Evolutionary conservation across 495 filamentous ascomycete species (phyloP).

Genomic region (Beverwykella pulmonaria): DNA sequence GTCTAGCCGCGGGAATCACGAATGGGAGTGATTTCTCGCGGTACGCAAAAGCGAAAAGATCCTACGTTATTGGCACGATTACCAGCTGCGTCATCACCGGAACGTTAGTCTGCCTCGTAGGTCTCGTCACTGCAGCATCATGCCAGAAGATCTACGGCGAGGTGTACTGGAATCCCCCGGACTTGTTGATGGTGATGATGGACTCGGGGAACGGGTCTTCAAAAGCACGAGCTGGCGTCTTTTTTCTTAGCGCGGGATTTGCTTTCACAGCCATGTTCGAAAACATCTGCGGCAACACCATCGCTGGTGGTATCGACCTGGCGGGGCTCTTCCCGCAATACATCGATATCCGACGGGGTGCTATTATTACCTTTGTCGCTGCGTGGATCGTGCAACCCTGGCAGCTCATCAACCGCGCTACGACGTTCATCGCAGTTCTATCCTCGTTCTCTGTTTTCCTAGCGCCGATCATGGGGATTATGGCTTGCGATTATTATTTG

Average conservation of each 20-base stretch:
- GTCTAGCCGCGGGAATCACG: constrained; percentile 48
- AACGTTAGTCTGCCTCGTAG: constrained; percentile 36
- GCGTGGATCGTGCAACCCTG: constrained; percentile 56
- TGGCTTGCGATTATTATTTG: constrained; percentile 48
- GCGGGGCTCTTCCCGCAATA: constrained; percentile 49
- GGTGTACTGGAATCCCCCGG: constrained; percentile 40
- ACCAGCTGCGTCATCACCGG: constrained; percentile 16
- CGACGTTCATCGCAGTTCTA: constrained; percentile 55
- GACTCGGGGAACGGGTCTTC: constrained; percentile 27
- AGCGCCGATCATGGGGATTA: constrained; percentile 49
- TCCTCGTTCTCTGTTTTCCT: constrained; percentile 56
- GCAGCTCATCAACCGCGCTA: constrained; percentile 55
- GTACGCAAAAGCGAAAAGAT: constrained; percentile 38
- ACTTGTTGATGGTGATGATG: constrained; percentile 32
- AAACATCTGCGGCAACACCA: constrained; percentile 29
- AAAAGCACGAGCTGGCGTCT: constrained; percentile 23
- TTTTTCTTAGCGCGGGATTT: constrained; percentile 30
- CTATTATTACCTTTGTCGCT: constrained; percentile 49
- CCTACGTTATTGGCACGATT: constrained; percentile 44
- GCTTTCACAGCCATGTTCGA: constrained; percentile 32
- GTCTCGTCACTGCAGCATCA: constrained; percentile 45
- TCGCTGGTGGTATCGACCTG: constrained; percentile 28
- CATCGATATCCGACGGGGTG: constrained; percentile 56
- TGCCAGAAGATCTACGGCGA: constrained; percentile 47
- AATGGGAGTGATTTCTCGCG: constrained; percentile 50